Percentiles rank a stretch among this genome's conserved stretches.
These are phyloP conservation scores for Chaetomium globosum DNA, from an alignment of 2,329 filamentous ascomycete species.

Conservation along the genomic window DNA sequence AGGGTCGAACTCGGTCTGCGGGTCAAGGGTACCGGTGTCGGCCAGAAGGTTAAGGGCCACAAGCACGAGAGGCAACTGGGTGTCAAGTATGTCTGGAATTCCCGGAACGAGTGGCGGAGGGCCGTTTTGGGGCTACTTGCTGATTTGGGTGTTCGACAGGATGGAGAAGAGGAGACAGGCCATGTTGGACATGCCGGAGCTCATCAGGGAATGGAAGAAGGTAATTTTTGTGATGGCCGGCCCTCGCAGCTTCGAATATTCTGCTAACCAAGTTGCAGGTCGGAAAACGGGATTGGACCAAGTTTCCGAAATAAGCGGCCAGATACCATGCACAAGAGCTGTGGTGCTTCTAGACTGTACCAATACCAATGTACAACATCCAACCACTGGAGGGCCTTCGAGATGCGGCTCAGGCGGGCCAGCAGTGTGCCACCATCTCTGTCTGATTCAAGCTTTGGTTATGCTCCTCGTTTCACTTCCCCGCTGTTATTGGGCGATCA, in stretches of 20 bases:
- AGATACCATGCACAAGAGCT: slow-evolving; percentile 8
- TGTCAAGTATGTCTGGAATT: slow-evolving; percentile 58
- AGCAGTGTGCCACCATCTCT: neutral
- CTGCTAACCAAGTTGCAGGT: slow-evolving; percentile 49
- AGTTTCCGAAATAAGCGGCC: slow-evolving; percentile 53
- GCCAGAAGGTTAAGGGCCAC: slow-evolving; percentile 93
- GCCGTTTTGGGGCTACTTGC: slow-evolving; percentile 27
- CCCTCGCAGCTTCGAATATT: neutral
- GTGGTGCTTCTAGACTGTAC: slow-evolving; percentile 35
- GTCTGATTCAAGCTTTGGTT: neutral
- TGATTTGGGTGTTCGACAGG: slow-evolving; percentile 49
- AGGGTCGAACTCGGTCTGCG: slow-evolving; percentile 77
- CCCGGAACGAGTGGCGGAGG: slow-evolving; percentile 3
- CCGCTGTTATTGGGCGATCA: slow-evolving; percentile 2
- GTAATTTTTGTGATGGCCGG: slow-evolving; percentile 54
- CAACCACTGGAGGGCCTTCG: slow-evolving; percentile 1
- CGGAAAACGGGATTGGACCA: slow-evolving; percentile 59
- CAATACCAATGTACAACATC: slow-evolving; percentile 35
- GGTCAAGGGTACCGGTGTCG: slow-evolving; percentile 90
- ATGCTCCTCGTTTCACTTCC: neutral
- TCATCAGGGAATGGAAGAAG: slow-evolving; percentile 93
- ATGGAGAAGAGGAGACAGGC: slow-evolving; percentile 88
- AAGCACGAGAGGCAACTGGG: slow-evolving; percentile 85
- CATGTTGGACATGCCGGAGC: slow-evolving; percentile 90
- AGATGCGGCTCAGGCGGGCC: neutral